phyloP scores from a whole-genome alignment of 2,329 filamentous ascomycete genomes.

The Cephalotrichum gorgonifer region DNA sequence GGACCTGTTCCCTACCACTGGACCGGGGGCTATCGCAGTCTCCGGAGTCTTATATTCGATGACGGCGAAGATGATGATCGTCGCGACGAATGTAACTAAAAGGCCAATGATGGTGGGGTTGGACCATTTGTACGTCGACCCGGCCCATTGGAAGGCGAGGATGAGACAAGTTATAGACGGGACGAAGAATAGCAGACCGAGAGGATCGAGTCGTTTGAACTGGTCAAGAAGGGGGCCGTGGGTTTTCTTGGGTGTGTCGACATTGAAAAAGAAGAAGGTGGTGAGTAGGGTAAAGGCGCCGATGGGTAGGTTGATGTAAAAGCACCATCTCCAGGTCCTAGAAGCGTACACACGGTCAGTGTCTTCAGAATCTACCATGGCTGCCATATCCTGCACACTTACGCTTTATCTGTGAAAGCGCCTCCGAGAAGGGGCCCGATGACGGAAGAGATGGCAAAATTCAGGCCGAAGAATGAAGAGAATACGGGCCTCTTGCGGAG shows the following conservation, averaged over 20 bases:
- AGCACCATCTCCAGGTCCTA: constrained; percentile 23
- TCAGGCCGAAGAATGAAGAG: constrained; percentile 22
- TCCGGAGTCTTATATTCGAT: too few relatives aligned
- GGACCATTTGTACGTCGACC: too few relatives aligned
- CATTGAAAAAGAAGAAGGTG: constrained; percentile 13
- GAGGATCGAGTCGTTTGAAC: too few relatives aligned
- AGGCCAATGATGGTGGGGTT: background rate
- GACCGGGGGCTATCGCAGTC: too few relatives aligned
- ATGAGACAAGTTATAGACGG: too few relatives aligned
- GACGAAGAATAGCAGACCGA: too few relatives aligned
- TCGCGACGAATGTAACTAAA: constrained; percentile 16
- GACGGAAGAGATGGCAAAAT: constrained; percentile 24
- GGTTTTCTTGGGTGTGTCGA: constrained; percentile 4
- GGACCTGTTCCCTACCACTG: constrained; percentile 27
- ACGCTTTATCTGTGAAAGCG: constrained; percentile 12
- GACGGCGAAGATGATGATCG: too few relatives aligned
- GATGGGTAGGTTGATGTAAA: constrained; percentile 14
- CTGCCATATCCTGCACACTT: too few relatives aligned
- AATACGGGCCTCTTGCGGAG: constrained; percentile 20
- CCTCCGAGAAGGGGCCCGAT: constrained; percentile 12
- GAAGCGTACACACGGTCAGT: constrained; percentile 10
- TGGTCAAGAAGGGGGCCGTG: too few relatives aligned
- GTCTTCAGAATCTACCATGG: too few relatives aligned
- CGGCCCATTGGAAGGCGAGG: too few relatives aligned
- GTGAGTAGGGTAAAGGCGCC: constrained; percentile 19